A percentile compares a stretch with the other conserved stretches of the same genome.
Evolutionary conservation across 768 basidiomycete genomes (phyloP).

Genomic region (Paxillus rubicundulus): DNA sequence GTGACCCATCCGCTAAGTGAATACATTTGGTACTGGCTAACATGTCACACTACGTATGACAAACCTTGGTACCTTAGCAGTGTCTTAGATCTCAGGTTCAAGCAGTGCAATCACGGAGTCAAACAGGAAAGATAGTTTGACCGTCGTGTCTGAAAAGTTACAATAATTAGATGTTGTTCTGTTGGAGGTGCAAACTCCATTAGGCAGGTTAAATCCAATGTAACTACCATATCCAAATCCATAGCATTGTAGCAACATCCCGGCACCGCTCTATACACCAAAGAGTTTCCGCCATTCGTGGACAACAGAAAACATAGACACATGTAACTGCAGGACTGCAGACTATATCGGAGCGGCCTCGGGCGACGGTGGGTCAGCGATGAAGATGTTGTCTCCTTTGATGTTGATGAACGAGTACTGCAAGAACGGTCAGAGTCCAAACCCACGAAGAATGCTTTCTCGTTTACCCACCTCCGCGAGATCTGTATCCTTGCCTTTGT

Average conservation of each 20-base stretch:
- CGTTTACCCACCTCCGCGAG: conserved; percentile 44
- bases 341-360: conserved; percentile 15
- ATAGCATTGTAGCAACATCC: conserved; percentile 13
- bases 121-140: neutral
- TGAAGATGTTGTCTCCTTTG: conserved; percentile 49
- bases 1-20: no score
- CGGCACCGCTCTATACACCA: neutral
- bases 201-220: conserved; percentile 1
- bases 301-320: conserved; percentile 1
- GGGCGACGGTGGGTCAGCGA: conserved; percentile 23
- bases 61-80: no score
- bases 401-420: conserved; percentile 57
- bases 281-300: conserved; percentile 1
- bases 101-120: neutral
- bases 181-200: neutral
- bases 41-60: no score
- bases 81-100: no score
- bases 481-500: conserved; percentile 42
- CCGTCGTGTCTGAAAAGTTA: no score
- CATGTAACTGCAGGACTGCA: neutral
- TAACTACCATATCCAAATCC: conserved; percentile 20
- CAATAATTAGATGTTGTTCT: no score
- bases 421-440: conserved; percentile 2
- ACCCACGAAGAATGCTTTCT: neutral
- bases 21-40: no score